Percentiles rank a stretch among this genome's conserved stretches.
Conservation (phyloP, 768 basidiomycete species). For the Rhizopogon salebrosus region DNA sequence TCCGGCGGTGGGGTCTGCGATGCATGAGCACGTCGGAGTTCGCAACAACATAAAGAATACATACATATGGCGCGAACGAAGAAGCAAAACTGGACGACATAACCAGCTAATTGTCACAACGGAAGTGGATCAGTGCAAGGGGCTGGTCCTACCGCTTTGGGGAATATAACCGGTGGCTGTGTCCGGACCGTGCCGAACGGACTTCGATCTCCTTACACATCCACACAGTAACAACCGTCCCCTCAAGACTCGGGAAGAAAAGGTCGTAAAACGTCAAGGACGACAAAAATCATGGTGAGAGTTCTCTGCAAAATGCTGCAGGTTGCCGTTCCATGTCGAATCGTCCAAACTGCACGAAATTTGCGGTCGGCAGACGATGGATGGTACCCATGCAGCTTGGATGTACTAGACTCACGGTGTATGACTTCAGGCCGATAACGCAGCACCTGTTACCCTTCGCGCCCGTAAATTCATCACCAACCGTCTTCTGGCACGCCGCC, state of each 20-base stretch:
- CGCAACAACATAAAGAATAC: constrained; percentile 7
- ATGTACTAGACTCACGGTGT: constrained; percentile 19
- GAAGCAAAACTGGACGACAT: constrained; percentile 38
- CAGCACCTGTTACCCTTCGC: constrained; percentile 89
- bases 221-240: constrained; percentile 12
- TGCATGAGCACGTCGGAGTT: neutral
- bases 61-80: constrained; percentile 61
- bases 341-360: constrained; percentile 5
- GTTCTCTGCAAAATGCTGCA: constrained; percentile 14
- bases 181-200: constrained; percentile 42
- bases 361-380: constrained; percentile 14
- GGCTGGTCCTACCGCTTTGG: neutral
- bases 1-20: constrained; percentile 57
- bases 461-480: constrained; percentile 99
- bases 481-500: constrained; percentile 91
- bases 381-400: constrained; percentile 17
- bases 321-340: constrained; percentile 2
- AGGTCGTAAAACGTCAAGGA: constrained; percentile 13
- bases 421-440: constrained; percentile 58
- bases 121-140: neutral
- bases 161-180: constrained; percentile 21
- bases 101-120: constrained; percentile 15
- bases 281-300: constrained; percentile 34
- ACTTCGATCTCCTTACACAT: constrained; percentile 17
- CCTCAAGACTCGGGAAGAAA: constrained; percentile 25